These are phyloP conservation scores for Aspergillus sclerotialis DNA, from an alignment of 2,329 filamentous ascomycete genomes.

Conservation along the genomic window DNA sequence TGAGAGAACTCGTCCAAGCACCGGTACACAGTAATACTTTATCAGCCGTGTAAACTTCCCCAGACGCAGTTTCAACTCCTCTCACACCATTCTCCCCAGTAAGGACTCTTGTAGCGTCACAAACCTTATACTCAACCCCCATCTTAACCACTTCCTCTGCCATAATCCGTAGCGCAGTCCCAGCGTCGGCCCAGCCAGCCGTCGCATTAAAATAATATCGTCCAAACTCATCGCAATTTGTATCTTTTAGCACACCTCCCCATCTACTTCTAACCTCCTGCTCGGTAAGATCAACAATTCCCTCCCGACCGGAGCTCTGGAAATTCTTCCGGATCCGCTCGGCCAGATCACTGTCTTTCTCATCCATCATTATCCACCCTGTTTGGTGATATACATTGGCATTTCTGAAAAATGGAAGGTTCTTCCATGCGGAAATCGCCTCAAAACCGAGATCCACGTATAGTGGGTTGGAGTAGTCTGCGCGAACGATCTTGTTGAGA, in stretches of 20 bases:
- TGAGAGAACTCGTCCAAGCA: slow-evolving; percentile 49
- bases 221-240: slow-evolving; percentile 31
- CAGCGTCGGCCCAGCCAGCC: slow-evolving; percentile 50
- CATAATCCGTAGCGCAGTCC: slow-evolving; percentile 38
- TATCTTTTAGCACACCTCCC: slow-evolving; percentile 32
- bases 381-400: slow-evolving; percentile 51
- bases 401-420: slow-evolving; percentile 49
- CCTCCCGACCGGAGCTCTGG: slow-evolving; percentile 36
- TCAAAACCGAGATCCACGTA: slow-evolving; percentile 61
- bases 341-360: slow-evolving; percentile 41
- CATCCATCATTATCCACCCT: slow-evolving; percentile 53
- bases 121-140: slow-evolving; percentile 41
- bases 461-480: slow-evolving; percentile 58
- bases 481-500: slow-evolving; percentile 66
- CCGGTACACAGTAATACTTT: slow-evolving; percentile 51
- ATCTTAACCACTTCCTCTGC: slow-evolving; percentile 36
- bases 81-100: slow-evolving; percentile 27
- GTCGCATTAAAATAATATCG: slow-evolving; percentile 44
- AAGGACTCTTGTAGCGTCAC: slow-evolving; percentile 40
- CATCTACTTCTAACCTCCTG: slow-evolving; percentile 34
- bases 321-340: slow-evolving; percentile 50
- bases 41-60: slow-evolving; percentile 43
- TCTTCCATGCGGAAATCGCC: slow-evolving; percentile 56
- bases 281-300: slow-evolving; percentile 38
- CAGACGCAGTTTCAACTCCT: slow-evolving; percentile 45